Percentiles rank a stretch among this genome's conserved stretches.
These are phyloP conservation scores for Blastocystis sp. DNA, from an alignment of 352 stramenopile genomes.

Conservation along the genomic window DNA sequence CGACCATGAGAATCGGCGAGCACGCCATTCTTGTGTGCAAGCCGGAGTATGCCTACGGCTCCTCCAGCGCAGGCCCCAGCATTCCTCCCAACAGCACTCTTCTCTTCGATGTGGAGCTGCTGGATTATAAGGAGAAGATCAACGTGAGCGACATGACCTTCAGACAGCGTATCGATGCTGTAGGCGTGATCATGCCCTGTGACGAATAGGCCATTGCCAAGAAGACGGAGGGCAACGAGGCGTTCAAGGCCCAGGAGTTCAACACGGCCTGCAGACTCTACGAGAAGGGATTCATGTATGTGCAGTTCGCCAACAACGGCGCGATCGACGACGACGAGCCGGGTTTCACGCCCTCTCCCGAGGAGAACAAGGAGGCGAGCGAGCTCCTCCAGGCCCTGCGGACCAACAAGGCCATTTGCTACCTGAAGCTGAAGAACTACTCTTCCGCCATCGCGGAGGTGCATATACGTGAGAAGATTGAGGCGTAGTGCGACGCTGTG, in stretches of 20 bases:
- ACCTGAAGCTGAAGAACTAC: constrained; percentile 73
- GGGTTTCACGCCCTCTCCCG: constrained; percentile 52
- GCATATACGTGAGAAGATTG: not conserved
- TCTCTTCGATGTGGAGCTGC: constrained; percentile 77
- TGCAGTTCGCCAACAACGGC: constrained; percentile 64
- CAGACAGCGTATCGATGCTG: constrained; percentile 24
- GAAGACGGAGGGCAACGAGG: constrained; percentile 73
- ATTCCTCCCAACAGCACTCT: constrained; percentile 77
- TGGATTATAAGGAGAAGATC: constrained; percentile 71
- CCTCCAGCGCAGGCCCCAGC: constrained; percentile 70
- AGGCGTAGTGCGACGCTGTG: constrained; percentile 69
- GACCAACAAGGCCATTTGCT: constrained; percentile 73
- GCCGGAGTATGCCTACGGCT: constrained; percentile 76
- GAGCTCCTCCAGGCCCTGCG: constrained; percentile 36
- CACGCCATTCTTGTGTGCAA: constrained; percentile 75
- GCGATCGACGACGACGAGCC: constrained; percentile 61
- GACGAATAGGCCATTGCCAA: not conserved
- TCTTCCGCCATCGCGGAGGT: constrained; percentile 66
- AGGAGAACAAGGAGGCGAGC: constrained; percentile 34
- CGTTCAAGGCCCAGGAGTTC: constrained; percentile 74
- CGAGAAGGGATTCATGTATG: constrained; percentile 66
- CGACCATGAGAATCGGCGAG: constrained; percentile 76
- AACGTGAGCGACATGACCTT: constrained; percentile 41
- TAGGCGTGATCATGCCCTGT: not conserved
- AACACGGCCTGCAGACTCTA: constrained; percentile 72